These are phyloP conservation scores for Singerocomus inundabilis DNA, from an alignment of 1,284 basidiomycete species.

Conservation along the genomic window DNA sequence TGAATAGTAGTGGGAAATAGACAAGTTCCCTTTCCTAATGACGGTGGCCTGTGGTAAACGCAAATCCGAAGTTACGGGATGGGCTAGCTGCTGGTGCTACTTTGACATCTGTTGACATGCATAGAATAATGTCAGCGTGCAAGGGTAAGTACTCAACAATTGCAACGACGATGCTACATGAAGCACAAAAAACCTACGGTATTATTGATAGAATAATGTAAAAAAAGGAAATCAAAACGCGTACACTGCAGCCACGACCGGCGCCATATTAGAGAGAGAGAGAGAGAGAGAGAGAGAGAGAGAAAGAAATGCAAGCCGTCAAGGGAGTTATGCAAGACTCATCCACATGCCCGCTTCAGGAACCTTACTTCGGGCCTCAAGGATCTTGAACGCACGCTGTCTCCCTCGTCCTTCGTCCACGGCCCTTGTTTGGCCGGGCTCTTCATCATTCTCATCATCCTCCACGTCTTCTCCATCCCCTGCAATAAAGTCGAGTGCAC, in stretches of 20 bases:
- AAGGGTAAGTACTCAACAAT: conserved; percentile 18
- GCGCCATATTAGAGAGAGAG: conserved; percentile 7
- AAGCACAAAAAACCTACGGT: conserved; percentile 24
- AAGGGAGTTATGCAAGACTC: conserved; percentile 51
- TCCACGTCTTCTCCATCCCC: conserved; percentile 46
- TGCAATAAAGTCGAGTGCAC: conserved; percentile 57
- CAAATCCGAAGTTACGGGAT: too few relatives aligned
- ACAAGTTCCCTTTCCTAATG: too few relatives aligned
- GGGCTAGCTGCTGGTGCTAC: too few relatives aligned
- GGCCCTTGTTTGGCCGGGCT: conserved; percentile 21
- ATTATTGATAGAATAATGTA: conserved; percentile 39
- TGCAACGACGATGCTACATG: conserved; percentile 32
- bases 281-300: background rate
- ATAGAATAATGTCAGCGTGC: conserved; percentile 19
- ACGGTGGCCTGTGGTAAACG: too few relatives aligned
- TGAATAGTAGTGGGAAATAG: too few relatives aligned
- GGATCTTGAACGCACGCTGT: conserved; percentile 60
- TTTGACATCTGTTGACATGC: background rate
- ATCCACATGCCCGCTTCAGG: conserved; percentile 76
- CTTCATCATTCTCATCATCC: conserved; percentile 39
- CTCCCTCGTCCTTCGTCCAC: conserved; percentile 46
- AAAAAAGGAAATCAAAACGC: conserved; percentile 4
- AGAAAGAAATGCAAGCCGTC: background rate
- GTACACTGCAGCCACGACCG: conserved; percentile 11
- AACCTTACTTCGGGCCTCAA: conserved; percentile 58